Evolutionary conservation across 1,284 basidiomycete species (phyloP), one percentile per base, ranked within the genome.

Genomic region (Austropuccinia psidii): DNA sequence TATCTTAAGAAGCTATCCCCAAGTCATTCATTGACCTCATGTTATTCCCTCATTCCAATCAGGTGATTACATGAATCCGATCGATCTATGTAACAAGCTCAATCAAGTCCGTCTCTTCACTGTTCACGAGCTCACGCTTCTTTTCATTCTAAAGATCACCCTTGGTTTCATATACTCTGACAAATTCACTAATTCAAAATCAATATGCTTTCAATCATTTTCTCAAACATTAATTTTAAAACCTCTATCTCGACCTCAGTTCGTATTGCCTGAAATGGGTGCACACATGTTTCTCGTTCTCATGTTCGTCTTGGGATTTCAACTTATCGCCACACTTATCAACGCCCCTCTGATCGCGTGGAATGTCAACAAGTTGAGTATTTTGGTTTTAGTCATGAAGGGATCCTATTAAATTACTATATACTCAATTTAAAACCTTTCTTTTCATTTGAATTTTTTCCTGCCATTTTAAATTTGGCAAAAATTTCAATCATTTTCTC

Each of bases 11-110:
- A n/a, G n/a, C n/a, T n/a, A n/a, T n/a, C n/a, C n/a, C n/a, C n/a
- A n/a, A n/a, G n/a, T n/a, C n/a, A n/a, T n/a, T n/a, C n/a, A n/a
- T n/a, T n/a, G n/a, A n/a, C n/a, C n/a, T n/a, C n/a, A n/a, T n/a
- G n/a, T 37, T 31, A 47, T 35, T 65, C 43, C 27, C 41, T 45
- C n/a, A 9, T n/a, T n/a, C n/a, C 41, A 45, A 45, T n/a, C 50
- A 76, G 76, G 80, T 73, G 79, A 98, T 85, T 98, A 98, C 84
- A 96, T 98, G 85, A 99, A 98, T 84, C 95, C 95, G 72, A 98
- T 98, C 87, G 95, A 99, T 83, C 88, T 98, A 45, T 98, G 96
- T 85, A 98, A 98, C 85, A 98, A 98, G 85, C 89, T 99, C 79
- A 99, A 98, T 82, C 91, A 95, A 83, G 95, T 96, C 76, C 70